Conservation (phyloP, 345 rosid genomes). For the Salix udensis region DNA sequence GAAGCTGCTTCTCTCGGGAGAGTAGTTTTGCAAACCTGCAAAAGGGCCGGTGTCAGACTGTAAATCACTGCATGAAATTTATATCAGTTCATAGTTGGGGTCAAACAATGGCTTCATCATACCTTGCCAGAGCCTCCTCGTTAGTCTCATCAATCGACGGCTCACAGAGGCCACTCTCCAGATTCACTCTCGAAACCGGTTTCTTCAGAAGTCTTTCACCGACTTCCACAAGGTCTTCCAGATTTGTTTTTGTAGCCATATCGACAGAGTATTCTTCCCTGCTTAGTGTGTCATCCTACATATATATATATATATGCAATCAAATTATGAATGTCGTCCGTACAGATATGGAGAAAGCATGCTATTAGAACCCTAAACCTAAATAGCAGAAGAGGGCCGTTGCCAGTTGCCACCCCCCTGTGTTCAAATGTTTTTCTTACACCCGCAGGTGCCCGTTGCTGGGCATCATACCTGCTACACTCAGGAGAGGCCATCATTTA, state of each 20-base stretch:
- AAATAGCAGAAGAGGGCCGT: too few relatives aligned
- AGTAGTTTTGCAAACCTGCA: constrained; percentile 27
- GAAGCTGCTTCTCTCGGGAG: constrained; percentile 25
- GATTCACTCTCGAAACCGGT: constrained; percentile 9
- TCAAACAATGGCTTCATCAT: not conserved
- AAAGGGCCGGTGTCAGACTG: not conserved
- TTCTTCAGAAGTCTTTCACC: constrained; percentile 9
- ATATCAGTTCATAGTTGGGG: not conserved
- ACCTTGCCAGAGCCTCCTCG: constrained; percentile 15
- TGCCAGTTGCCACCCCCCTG: too few relatives aligned
- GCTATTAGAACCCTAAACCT: too few relatives aligned
- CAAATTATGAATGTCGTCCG: not conserved
- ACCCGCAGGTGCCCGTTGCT: too few relatives aligned
- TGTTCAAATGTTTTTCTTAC: too few relatives aligned
- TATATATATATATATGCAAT: not conserved
- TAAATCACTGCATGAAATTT: too few relatives aligned
- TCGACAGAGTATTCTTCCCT: not conserved
- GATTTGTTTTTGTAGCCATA: not conserved
- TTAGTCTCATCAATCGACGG: not conserved
- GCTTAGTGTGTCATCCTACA: constrained; percentile 10
- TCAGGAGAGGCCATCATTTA: too few relatives aligned
- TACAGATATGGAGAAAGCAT: not conserved
- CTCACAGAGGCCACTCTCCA: constrained; percentile 11
- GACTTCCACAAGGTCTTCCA: not conserved
- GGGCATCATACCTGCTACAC: too few relatives aligned